These are phyloP conservation scores for Tubosaeta sp. DNA, from an alignment of 768 basidiomycete species.

Conservation along the genomic window DNA sequence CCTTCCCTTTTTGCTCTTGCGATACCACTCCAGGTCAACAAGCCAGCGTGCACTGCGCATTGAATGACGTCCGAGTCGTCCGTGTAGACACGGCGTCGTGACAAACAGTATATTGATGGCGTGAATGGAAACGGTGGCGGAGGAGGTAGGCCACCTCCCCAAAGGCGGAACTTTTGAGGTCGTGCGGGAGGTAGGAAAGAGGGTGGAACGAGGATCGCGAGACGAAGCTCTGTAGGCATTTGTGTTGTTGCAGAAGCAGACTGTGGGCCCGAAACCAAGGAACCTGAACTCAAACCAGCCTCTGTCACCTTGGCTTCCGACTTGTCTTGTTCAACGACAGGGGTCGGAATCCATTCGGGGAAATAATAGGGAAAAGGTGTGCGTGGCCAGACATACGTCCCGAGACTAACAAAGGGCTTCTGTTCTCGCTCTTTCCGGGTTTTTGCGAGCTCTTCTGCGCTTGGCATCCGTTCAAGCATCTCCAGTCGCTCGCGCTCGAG, in stretches of 20 bases:
- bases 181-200: conserved; percentile 53
- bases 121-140: conserved; percentile 34
- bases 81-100: conserved; percentile 61
- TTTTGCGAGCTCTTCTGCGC: conserved; percentile 30
- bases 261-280: conserved; percentile 20
- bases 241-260: conserved; percentile 7
- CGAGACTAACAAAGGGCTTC: conserved; percentile 27
- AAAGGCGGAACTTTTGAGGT: conserved; percentile 54
- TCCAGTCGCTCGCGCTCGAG: conserved; percentile 30
- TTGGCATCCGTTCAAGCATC: conserved; percentile 31
- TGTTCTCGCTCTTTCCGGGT: conserved; percentile 28
- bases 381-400: conserved; percentile 29
- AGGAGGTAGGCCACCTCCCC: conserved; percentile 61
- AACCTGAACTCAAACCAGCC: conserved; percentile 26
- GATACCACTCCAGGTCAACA: conserved; percentile 41
- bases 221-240: conserved; percentile 29
- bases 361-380: conserved; percentile 33
- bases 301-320: conserved; percentile 13
- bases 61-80: conserved; percentile 73
- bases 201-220: conserved; percentile 57
- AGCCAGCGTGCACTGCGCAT: conserved; percentile 65
- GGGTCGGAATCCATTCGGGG: conserved; percentile 31
- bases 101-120: conserved; percentile 22
- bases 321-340: conserved; percentile 24
- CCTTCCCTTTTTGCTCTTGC: conserved; percentile 35